Conservation (phyloP, 495 filamentous ascomycete species). For the Podospora pseudoanserina region DNA sequence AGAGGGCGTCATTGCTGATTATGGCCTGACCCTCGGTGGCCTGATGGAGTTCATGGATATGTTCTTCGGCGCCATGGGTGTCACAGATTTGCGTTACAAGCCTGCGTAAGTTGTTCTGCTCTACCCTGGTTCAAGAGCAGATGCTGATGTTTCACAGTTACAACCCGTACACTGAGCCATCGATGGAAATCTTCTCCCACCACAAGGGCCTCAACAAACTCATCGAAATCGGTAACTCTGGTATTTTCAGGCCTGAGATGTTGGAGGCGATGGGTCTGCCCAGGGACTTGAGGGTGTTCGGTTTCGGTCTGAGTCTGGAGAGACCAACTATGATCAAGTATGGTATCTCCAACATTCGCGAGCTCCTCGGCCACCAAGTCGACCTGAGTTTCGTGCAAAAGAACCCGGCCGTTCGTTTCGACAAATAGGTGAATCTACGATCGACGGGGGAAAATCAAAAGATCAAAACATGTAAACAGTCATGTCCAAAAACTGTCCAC, state of each 20-base stretch:
- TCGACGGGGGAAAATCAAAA: neutral
- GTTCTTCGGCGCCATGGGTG: constrained; percentile 95
- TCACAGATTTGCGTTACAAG: constrained; percentile 85
- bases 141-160: constrained; percentile 63
- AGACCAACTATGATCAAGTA: constrained; percentile 98
- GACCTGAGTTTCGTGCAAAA: constrained; percentile 76
- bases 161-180: constrained; percentile 94
- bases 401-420: constrained; percentile 78
- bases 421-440: constrained; percentile 42
- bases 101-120: constrained; percentile 16
- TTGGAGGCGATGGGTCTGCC: constrained; percentile 82
- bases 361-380: constrained; percentile 80
- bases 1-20: constrained; percentile 97
- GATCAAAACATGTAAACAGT: neutral
- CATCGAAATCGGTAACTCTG: constrained; percentile 96
- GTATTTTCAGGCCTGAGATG: constrained; percentile 98
- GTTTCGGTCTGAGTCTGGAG: constrained; percentile 87
- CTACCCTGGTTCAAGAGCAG: neutral
- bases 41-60: constrained; percentile 95
- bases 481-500: neutral
- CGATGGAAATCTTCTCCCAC: constrained; percentile 71
- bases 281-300: constrained; percentile 82
- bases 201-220: constrained; percentile 86
- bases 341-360: constrained; percentile 77
- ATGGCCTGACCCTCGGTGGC: constrained; percentile 82